These are phyloP conservation scores for Botrytis paeoniae DNA, from an alignment of 2,329 filamentous ascomycete genomes.

Conservation along the genomic window DNA sequence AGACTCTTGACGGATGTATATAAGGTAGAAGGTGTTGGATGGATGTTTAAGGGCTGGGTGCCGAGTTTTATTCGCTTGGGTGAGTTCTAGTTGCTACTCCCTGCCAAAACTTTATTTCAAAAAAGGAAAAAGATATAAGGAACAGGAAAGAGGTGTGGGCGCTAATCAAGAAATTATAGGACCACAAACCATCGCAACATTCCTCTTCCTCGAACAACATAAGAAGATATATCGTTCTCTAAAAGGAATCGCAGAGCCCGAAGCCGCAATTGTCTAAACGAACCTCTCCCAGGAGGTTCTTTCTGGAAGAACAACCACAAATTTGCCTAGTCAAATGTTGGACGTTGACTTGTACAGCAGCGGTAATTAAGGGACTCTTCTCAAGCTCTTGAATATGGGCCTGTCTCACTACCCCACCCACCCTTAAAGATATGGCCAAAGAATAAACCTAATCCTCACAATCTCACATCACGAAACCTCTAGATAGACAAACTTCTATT, in stretches of 20 bases:
- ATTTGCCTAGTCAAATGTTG: neutral
- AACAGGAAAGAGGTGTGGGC: neutral
- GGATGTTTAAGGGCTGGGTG: constrained; percentile 90
- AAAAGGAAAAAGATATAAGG: neutral
- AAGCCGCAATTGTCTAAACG: constrained; percentile 19
- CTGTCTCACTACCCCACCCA: neutral
- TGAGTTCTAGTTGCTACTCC: neutral
- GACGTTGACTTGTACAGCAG: neutral
- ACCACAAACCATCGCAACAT: constrained; percentile 82
- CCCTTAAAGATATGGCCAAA: neutral
- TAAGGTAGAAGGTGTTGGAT: constrained; percentile 66
- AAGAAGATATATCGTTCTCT: constrained; percentile 69
- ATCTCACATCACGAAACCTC: neutral
- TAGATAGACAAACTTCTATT: neutral
- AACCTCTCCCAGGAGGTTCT: neutral
- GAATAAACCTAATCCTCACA: neutral
- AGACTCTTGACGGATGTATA: constrained; percentile 65
- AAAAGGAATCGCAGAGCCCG: constrained; percentile 34
- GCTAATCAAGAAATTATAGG: constrained; percentile 38
- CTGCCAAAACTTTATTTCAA: neutral
- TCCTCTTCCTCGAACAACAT: constrained; percentile 83
- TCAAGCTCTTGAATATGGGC: neutral
- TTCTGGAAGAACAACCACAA: neutral
- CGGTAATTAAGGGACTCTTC: neutral
- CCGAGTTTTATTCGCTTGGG: constrained; percentile 64